These are phyloP conservation scores for Clavariopsis aquatica DNA, from an alignment of 495 filamentous ascomycete genomes.

Conservation along the genomic window DNA sequence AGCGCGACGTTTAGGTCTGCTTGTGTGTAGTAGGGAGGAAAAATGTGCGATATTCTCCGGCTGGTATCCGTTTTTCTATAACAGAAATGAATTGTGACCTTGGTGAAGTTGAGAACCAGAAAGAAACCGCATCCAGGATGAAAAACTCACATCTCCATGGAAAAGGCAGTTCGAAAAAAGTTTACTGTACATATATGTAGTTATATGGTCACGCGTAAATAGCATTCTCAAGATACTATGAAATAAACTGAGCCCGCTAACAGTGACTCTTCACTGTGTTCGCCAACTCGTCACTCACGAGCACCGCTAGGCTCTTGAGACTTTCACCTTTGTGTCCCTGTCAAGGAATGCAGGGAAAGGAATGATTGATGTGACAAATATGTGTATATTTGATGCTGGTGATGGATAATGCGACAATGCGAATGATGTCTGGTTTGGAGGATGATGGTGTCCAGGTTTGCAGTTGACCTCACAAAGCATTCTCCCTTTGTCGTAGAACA, in stretches of 20 bases:
- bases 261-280: too few species aligned
- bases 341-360: background rate
- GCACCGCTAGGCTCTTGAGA: background rate
- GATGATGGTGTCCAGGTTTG: background rate
- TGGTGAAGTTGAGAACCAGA: background rate
- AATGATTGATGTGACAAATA: background rate
- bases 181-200: too few species aligned
- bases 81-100: background rate
- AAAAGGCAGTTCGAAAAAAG: too few species aligned
- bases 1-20: slow-evolving; percentile 10
- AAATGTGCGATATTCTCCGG: background rate
- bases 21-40: slow-evolving; percentile 2
- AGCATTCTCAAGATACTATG: too few species aligned
- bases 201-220: too few species aligned
- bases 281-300: too few species aligned
- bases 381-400: background rate
- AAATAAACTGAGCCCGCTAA: too few species aligned
- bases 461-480: background rate
- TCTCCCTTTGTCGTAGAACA: background rate
- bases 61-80: background rate
- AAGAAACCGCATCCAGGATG: too few species aligned
- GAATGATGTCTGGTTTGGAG: background rate
- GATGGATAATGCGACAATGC: background rate
- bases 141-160: too few species aligned
- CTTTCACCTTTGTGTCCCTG: background rate